Base-by-base conservation (phyloP, 345 rosid species). In the Murraya koenigii region DNA sequence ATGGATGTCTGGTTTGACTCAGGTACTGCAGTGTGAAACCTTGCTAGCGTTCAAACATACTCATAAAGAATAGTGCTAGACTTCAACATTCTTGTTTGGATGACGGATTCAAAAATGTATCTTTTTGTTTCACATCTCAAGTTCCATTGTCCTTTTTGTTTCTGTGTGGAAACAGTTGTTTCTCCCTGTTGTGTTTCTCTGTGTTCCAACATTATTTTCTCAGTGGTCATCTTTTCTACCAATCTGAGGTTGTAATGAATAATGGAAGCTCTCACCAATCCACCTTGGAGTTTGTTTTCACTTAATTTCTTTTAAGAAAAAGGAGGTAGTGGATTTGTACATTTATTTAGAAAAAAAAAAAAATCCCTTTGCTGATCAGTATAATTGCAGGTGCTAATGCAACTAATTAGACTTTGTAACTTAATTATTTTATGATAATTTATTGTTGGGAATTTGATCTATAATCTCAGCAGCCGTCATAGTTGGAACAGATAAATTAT, bases 1-100 rank as follows among this genome's bases (percentile, higher is more conserved):
- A 95, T 95, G 99, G 99, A 95, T 82, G 99, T 95, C 80, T 95
- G 93, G 98, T 95, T 95, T 84, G 97, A 95, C 89, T 95, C 99
- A 71, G 96, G 98, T 95, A 85, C 63, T 69, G 59, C 36, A 44
- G 71, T 58, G 22, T 35, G 17, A 66, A 44, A 35, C 67, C 35
- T 75, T 78, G 60, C 69, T 28, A 25, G 8, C 30, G 5, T 17
- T 7, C 36, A 4, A 75, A 22, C 22, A 30, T 63, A 66, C 69
- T 44, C 44, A 23, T 58, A 25, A 15, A 44, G 47, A 25, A 39
- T 7, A 52, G 13, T 28, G 60, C 60, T 28, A 9, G 19, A 13
- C 30, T 74, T 5, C 66, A 10, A 61, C 69, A 75, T 19, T 39
- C 68, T 63, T 7, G 26, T 17, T 5, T 38, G 71, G 20, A 10